phyloP scores from a whole-genome alignment of 1,139 yeast species.

The Geotrichum europaeum region DNA sequence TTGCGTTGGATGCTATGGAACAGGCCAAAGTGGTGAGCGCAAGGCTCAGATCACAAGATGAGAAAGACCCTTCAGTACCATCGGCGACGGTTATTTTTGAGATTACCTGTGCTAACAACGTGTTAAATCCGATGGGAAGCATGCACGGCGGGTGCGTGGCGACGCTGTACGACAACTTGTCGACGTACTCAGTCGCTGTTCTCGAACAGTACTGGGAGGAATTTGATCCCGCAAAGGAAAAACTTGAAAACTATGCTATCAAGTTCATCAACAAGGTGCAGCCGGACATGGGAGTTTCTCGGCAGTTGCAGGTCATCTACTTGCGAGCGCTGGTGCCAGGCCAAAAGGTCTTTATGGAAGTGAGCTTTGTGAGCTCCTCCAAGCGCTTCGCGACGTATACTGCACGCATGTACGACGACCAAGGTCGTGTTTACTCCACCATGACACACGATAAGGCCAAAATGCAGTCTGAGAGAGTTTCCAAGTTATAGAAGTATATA shows the following conservation, averaged over 20 bases:
- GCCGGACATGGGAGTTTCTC: slow-evolving; percentile 10
- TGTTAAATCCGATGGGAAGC: slow-evolving; percentile 10
- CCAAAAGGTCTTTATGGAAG: slow-evolving; percentile 4
- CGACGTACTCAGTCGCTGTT: slow-evolving; percentile 27
- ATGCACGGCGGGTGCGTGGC: slow-evolving; percentile 36
- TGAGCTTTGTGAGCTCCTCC: not conserved
- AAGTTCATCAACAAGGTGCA: slow-evolving; percentile 12
- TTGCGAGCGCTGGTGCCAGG: slow-evolving; percentile 5
- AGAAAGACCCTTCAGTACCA: not conserved
- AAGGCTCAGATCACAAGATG: slow-evolving; percentile 19
- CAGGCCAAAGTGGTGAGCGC: slow-evolving; percentile 18
- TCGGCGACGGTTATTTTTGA: slow-evolving; percentile 3
- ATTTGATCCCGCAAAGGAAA: slow-evolving; percentile 18
- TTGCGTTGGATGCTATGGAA: not conserved
- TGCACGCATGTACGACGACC: slow-evolving; percentile 8
- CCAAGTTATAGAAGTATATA: not conserved
- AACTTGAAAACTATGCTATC: slow-evolving; percentile 9
- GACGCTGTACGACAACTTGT: slow-evolving; percentile 29
- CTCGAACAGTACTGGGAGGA: slow-evolving; percentile 28
- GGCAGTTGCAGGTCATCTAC: slow-evolving; percentile 11
- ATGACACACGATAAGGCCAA: slow-evolving; percentile 15
- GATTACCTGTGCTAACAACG: not conserved
- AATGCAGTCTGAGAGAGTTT: not conserved
- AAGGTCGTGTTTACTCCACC: slow-evolving; percentile 5
- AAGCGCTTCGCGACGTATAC: slow-evolving; percentile 3